Conservation (phyloP, 306 rosid genomes). For the Potentilla sterilis region DNA sequence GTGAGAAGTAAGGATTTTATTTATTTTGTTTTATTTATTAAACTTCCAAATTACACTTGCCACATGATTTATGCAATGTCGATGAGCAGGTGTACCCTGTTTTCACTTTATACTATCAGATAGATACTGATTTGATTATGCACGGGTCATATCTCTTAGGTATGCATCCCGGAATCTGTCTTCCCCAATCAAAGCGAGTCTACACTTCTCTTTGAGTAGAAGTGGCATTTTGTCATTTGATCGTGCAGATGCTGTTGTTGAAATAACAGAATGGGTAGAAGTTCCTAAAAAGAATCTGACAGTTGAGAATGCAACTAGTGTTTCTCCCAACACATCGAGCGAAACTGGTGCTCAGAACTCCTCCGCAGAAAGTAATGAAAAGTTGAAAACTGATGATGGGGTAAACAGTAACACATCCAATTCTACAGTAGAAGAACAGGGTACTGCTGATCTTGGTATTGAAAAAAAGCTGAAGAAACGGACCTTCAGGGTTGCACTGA, state of each 20-base stretch:
- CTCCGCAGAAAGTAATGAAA: constrained; percentile 59
- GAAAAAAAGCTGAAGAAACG: constrained; percentile 83
- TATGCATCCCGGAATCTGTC: constrained; percentile 85
- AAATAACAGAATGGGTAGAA: constrained; percentile 94
- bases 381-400: constrained; percentile 47
- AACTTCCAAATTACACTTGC: background rate
- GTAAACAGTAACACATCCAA: constrained; percentile 42
- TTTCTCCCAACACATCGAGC: constrained; percentile 50
- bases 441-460: constrained; percentile 44
- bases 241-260: constrained; percentile 90
- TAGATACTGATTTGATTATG: constrained; percentile 21
- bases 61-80: constrained; percentile 29
- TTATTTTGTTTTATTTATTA: background rate
- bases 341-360: constrained; percentile 57
- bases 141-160: constrained; percentile 40
- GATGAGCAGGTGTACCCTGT: constrained; percentile 5
- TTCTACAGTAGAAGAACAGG: constrained; percentile 49
- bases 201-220: constrained; percentile 89
- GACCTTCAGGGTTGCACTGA: constrained; percentile 79
- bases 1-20: constrained; percentile 66
- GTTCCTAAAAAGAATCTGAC: constrained; percentile 72
- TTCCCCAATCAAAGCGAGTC: constrained; percentile 78
- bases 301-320: constrained; percentile 66
- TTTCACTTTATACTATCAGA: constrained; percentile 16
- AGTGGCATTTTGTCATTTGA: constrained; percentile 92